phyloP scores from a whole-genome alignment of 208 protist species.

The Leishmania aethiopica region DNA sequence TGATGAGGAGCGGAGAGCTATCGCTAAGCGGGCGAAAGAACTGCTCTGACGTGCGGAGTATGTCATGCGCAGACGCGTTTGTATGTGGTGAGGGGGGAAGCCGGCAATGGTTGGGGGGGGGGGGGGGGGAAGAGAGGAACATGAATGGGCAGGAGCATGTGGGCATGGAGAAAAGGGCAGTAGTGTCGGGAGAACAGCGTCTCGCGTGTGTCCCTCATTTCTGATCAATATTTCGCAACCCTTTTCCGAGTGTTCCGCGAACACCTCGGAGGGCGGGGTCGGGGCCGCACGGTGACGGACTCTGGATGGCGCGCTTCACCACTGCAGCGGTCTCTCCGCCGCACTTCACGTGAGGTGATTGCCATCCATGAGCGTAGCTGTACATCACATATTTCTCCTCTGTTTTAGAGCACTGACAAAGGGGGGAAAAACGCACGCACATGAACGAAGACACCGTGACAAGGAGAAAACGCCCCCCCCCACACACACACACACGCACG shows the following conservation, averaged over 20 bases:
- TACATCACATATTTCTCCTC: not conserved
- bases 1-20: not conserved
- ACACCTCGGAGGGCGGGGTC: not conserved
- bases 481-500: not conserved
- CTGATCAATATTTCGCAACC: not conserved
- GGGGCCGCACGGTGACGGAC: not conserved
- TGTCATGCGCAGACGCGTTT: slow-evolving; percentile 2
- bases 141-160: not conserved
- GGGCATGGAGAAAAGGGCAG: not conserved
- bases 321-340: not conserved
- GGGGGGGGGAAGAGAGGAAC: not conserved
- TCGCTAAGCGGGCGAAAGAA: not conserved
- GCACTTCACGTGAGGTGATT: no score
- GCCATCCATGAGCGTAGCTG: not conserved
- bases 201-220: no score
- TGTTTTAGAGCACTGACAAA: not conserved
- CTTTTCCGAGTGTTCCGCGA: not conserved
- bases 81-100: not conserved
- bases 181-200: not conserved
- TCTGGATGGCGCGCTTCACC: not conserved
- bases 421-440: not conserved
- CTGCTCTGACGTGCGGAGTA: not conserved
- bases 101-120: not conserved
- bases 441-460: not conserved
- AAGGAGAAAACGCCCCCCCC: no score